Evolutionary conservation across 2,329 filamentous ascomycete species (phyloP).

Genomic region (Diplodia seriata): DNA sequence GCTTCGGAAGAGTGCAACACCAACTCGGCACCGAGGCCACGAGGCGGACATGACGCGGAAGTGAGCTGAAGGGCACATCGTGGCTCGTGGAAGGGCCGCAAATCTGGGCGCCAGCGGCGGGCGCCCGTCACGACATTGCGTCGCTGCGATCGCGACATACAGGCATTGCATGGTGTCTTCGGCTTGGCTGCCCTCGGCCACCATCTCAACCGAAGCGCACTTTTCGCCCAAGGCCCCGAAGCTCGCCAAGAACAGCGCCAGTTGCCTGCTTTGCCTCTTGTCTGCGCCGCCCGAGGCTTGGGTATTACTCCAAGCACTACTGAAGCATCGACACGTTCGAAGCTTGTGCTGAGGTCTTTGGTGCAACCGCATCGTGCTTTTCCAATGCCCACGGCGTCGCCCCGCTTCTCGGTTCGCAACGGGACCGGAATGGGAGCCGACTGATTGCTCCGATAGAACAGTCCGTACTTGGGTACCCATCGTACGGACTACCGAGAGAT

Average conservation of each 20-base stretch:
- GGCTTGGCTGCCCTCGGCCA: conserved; percentile 16
- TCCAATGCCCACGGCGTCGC: not conserved
- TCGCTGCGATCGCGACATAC: conserved; percentile 31
- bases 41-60: not conserved
- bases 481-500: not conserved
- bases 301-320: not conserved
- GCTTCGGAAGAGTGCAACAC: not conserved
- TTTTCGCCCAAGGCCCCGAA: conserved; percentile 18
- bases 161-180: conserved; percentile 29
- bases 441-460: not conserved
- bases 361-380: not conserved
- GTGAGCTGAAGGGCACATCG: not conserved
- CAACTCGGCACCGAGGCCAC: not conserved
- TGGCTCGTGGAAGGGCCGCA: conserved; percentile 26
- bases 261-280: not conserved
- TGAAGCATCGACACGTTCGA: not conserved
- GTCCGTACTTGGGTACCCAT: not conserved
- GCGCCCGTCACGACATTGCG: conserved; percentile 19
- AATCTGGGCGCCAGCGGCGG: conserved; percentile 1
- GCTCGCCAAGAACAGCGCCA: conserved; percentile 18
- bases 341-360: not conserved
- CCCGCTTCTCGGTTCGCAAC: conserved; percentile 1
- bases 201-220: not conserved
- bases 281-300: not conserved
- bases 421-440: not conserved